These are phyloP conservation scores for Candida multigemmis DNA, from an alignment of 805 yeast species.

Conservation along the genomic window DNA sequence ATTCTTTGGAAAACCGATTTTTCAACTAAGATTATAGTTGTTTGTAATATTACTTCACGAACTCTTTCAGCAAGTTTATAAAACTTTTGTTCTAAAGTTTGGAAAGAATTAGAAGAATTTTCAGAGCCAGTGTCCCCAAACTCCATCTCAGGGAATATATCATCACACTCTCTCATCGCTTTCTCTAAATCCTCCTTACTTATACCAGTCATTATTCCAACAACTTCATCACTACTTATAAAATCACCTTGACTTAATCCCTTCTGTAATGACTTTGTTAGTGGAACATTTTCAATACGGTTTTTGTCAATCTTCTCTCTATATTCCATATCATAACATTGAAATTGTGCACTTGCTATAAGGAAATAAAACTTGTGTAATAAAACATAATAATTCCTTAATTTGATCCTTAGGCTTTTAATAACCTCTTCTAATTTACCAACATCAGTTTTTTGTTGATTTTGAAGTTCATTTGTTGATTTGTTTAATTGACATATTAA, in stretches of 20 bases:
- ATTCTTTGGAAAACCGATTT: slow-evolving; percentile 15
- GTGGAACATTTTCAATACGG: slow-evolving; percentile 2
- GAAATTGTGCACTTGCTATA: slow-evolving; percentile 66
- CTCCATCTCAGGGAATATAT: too few relatives aligned
- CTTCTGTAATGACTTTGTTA: neutral
- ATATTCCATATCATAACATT: slow-evolving; percentile 30
- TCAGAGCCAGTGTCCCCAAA: slow-evolving; percentile 1
- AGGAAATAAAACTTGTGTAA: slow-evolving; percentile 75
- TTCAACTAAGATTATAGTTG: slow-evolving; percentile 19
- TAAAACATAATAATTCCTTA: slow-evolving; percentile 46
- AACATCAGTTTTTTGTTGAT: slow-evolving; percentile 4
- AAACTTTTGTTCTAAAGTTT: slow-evolving; percentile 19
- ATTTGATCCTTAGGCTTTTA: slow-evolving; percentile 13
- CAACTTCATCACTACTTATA: slow-evolving; percentile 10
- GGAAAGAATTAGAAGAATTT: too few relatives aligned
- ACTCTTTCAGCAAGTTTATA: slow-evolving; percentile 27
- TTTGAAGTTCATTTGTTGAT: slow-evolving; percentile 2
- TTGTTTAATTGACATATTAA: neutral
- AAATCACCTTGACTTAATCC: slow-evolving; percentile 3
- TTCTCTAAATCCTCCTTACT: slow-evolving; percentile 3
- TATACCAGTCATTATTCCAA: slow-evolving; percentile 12
- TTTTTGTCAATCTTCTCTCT: slow-evolving; percentile 10
- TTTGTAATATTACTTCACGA: slow-evolving; percentile 20
- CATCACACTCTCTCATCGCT: too few relatives aligned
- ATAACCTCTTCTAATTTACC: slow-evolving; percentile 15